A percentile compares a stretch with the other conserved stretches of the same genome.
Conservation (phyloP, 2,329 filamentous ascomycete genomes). For the Cladosporium sp. region DNA sequence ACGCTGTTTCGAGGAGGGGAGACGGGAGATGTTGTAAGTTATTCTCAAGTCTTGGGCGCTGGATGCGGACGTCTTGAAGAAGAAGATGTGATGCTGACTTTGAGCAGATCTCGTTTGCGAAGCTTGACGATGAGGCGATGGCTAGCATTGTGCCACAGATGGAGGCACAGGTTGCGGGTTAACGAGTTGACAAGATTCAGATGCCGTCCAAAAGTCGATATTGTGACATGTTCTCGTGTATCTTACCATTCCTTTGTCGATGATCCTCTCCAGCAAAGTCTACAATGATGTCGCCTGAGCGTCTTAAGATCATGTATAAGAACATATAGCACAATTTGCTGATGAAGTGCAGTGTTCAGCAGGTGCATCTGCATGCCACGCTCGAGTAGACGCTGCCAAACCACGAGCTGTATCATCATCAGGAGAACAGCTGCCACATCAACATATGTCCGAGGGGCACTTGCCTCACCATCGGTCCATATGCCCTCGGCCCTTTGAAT, state of each 20-base stretch:
- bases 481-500: not conserved
- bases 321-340: too few species aligned
- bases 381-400: too few species aligned
- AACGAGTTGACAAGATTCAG: not conserved
- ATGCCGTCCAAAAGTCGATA: too few species aligned
- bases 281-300: too few species aligned
- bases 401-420: too few species aligned
- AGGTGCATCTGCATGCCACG: too few species aligned
- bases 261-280: too few species aligned
- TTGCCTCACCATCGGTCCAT: not conserved
- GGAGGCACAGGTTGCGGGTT: slow-evolving; percentile 1
- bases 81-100: not conserved
- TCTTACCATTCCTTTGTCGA: too few species aligned
- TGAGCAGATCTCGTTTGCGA: slow-evolving; percentile 28
- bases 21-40: slow-evolving; percentile 67
- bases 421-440: not conserved
- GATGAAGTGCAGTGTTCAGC: too few species aligned
- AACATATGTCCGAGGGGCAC: not conserved
- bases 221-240: too few species aligned
- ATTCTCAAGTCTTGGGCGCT: not conserved
- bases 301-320: too few species aligned
- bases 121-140: slow-evolving; percentile 24
- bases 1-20: slow-evolving; percentile 71
- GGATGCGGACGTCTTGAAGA: not conserved
- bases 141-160: slow-evolving; percentile 10